Conservation (phyloP, 441 rosid genomes). For the Breynia disticha region DNA sequence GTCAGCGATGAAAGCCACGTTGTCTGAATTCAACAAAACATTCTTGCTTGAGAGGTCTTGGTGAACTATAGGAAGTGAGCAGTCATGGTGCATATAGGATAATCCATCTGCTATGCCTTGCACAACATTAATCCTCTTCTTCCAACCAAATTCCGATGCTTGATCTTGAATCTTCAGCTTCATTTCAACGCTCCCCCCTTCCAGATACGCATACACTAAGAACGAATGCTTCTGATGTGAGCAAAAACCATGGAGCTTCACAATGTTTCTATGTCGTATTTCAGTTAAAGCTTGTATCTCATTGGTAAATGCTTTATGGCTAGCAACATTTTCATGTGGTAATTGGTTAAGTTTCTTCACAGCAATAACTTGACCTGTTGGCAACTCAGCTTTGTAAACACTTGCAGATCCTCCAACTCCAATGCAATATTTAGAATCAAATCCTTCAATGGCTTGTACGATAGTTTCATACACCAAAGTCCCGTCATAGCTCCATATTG, state of each 20-base stretch:
- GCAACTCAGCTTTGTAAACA: constrained; percentile 11
- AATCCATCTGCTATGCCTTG: constrained; percentile 14
- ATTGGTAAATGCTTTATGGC: background rate
- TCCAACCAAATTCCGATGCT: constrained; percentile 12
- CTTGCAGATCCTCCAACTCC: constrained; percentile 9
- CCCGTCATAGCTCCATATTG: constrained; percentile 9
- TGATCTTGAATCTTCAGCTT: constrained; percentile 4
- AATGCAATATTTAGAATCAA: constrained; percentile 6
- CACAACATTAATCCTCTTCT: constrained; percentile 4
- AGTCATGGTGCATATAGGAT: constrained; percentile 15
- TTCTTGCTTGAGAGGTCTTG: constrained; percentile 14
- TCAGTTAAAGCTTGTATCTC: constrained; percentile 6
- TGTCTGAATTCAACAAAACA: constrained; percentile 6
- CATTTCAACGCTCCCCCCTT: constrained; percentile 11
- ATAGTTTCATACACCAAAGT: constrained; percentile 7
- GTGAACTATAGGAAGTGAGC: constrained; percentile 7
- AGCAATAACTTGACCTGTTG: constrained; percentile 6
- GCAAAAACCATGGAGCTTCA: constrained; percentile 15
- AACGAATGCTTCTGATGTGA: background rate
- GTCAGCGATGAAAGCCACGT: constrained; percentile 12
- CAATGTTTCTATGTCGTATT: constrained; percentile 15
- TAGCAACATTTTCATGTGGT: background rate
- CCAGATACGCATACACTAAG: constrained; percentile 13
- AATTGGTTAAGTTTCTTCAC: constrained; percentile 12
- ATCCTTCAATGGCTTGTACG: constrained; percentile 11